Evolutionary conservation across 495 filamentous ascomycete species (phyloP).

Genomic region (Schizothecium vesticola): DNA sequence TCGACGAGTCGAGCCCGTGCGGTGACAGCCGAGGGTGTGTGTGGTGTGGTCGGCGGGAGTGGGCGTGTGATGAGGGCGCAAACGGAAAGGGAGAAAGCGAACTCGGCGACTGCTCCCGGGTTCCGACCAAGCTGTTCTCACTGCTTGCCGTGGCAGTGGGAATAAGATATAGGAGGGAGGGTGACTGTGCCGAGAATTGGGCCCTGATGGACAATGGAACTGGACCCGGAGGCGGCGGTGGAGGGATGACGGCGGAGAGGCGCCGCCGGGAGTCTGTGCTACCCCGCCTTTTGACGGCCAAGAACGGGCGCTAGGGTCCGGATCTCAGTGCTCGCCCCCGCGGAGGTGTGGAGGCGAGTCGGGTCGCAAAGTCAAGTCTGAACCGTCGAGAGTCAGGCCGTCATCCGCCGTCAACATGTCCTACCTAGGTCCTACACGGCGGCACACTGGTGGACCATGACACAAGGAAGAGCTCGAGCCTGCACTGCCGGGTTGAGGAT

Average conservation of each 20-base stretch:
- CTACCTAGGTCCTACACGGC: neutral
- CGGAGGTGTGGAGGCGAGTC: neutral
- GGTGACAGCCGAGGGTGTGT: neutral
- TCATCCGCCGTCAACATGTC: neutral
- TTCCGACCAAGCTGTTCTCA: neutral
- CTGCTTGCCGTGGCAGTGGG: neutral
- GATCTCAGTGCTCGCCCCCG: neutral
- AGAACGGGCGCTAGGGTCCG: neutral
- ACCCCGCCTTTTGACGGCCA: slow-evolving; percentile 5
- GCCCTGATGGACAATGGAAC: neutral
- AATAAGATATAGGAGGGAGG: neutral
- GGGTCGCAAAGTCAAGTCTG: neutral
- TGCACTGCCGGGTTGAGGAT: too few species aligned
- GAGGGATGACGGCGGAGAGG: neutral
- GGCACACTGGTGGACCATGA: neutral
- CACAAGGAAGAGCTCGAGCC: neutral
- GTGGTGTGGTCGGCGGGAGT: neutral
- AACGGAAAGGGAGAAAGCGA: neutral
- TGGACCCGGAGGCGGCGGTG: neutral
- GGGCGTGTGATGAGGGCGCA: neutral
- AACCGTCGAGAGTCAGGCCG: neutral
- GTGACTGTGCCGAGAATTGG: neutral
- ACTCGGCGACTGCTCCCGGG: neutral
- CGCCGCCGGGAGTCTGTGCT: neutral
- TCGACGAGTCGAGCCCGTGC: neutral